Conservation (phyloP, 1,139 yeast genomes). For the Geotrichum klebahnii region DNA sequence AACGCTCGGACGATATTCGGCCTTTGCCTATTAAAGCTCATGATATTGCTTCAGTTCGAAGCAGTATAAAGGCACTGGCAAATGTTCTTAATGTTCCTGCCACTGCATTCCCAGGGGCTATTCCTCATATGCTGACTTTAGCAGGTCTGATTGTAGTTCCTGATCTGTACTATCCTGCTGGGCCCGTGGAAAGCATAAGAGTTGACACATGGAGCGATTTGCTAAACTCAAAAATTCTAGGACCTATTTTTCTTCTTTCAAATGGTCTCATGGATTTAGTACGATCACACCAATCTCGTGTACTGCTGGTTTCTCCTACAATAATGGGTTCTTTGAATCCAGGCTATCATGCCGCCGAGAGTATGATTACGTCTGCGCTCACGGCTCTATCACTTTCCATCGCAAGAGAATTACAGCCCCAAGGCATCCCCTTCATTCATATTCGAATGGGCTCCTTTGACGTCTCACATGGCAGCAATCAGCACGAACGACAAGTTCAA, state of each 20-base stretch:
- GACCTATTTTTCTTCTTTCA: constrained; percentile 52
- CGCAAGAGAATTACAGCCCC: constrained; percentile 40
- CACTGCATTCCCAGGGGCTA: constrained; percentile 50
- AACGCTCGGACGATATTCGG: constrained; percentile 52
- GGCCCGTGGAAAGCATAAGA: constrained; percentile 61
- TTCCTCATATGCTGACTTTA: constrained; percentile 50
- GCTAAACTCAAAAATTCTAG: constrained; percentile 46
- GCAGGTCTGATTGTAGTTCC: constrained; percentile 64
- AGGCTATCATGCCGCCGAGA: constrained; percentile 44
- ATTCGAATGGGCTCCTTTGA: constrained; percentile 43
- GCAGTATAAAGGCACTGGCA: constrained; percentile 43
- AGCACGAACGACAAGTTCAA: constrained; percentile 33
- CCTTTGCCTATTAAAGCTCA: constrained; percentile 51
- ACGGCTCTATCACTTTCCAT: constrained; percentile 39
- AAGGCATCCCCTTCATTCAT: constrained; percentile 35
- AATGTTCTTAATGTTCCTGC: constrained; percentile 44
- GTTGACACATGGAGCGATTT: constrained; percentile 51
- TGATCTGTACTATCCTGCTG: constrained; percentile 60
- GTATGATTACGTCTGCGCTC: constrained; percentile 39
- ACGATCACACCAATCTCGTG: constrained; percentile 45
- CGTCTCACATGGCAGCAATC: constrained; percentile 28
- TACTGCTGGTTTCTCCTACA: constrained; percentile 41
- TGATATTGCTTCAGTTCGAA: constrained; percentile 35
- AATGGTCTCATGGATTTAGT: constrained; percentile 58
- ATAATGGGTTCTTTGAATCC: constrained; percentile 42